Conservation (phyloP, 352 stramenopile genomes). For the Phytophthora aleatoria region DNA sequence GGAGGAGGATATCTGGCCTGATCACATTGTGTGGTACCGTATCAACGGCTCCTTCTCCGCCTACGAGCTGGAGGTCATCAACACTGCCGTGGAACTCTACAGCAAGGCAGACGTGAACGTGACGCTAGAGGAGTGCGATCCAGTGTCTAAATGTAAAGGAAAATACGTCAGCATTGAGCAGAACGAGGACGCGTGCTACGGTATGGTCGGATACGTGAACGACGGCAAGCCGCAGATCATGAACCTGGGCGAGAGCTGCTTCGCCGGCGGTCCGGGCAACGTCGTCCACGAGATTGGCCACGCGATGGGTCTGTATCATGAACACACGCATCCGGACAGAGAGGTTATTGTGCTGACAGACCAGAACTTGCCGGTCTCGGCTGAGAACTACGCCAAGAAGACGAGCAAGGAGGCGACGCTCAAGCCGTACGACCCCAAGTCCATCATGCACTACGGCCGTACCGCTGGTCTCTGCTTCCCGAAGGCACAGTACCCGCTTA, state of each 20-base stretch:
- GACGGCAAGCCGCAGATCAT: constrained; percentile 68
- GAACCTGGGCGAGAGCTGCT: constrained; percentile 74
- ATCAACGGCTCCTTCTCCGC: constrained; percentile 58
- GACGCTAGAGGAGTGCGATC: constrained; percentile 68
- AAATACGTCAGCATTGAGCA: constrained; percentile 79
- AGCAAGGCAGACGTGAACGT: constrained; percentile 64
- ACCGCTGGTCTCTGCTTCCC: constrained; percentile 70
- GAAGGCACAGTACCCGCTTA: constrained; percentile 64
- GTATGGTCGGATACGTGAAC: constrained; percentile 74
- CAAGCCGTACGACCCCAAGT: constrained; percentile 70
- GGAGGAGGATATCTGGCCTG: constrained; percentile 67
- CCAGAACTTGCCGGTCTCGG: constrained; percentile 58
- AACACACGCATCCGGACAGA: constrained; percentile 70
- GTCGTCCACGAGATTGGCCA: constrained; percentile 74
- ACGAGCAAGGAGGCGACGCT: constrained; percentile 45
- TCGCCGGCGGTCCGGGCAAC: constrained; percentile 52
- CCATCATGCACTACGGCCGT: constrained; percentile 84
- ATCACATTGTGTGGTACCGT: constrained; percentile 72
- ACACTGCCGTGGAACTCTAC: constrained; percentile 61
- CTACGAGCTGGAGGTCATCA: constrained; percentile 53
- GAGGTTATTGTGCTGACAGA: constrained; percentile 77
- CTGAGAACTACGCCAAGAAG: constrained; percentile 74
- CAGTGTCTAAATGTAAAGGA: constrained; percentile 53
- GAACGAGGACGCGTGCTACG: constrained; percentile 74
- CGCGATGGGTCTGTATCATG: constrained; percentile 67